Evolutionary conservation across 495 filamentous ascomycete species (phyloP), one percentile per base, ranked within the genome.

Genomic region (Xylaria grammica): DNA sequence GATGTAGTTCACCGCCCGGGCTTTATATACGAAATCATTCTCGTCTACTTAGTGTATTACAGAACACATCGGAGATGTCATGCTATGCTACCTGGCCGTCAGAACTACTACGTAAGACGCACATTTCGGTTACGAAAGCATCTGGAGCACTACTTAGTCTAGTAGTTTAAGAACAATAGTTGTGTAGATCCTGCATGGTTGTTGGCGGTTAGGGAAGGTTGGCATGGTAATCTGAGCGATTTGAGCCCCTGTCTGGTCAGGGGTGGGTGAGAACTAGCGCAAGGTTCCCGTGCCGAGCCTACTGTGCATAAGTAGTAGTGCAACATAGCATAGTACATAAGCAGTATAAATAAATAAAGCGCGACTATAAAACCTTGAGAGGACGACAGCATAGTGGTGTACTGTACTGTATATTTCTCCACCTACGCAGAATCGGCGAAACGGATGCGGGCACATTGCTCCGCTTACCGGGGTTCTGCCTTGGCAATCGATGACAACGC

Each of bases 151-250:
- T 36, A 36, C 5, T 45, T n/a, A 19, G 10, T 17, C 36, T 24
- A 58, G 6, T 20, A 22, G 15, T 9, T 11, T 4, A 58, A 6
- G 56, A 34, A 46, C 42, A 36, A 34, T 59, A 59, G 42, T 48
- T 26, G 27, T 36, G 56, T 36, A 59, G 56, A 59, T 59, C 56
- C 42, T 36, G 52, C 34, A 40, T 17, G 36, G 34, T 55, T 38
- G 52, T 38, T 55, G 13, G 20, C 54, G 27, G 22, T 44, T 42
- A 26, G 10, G 54, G 36, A 57, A 57, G 54, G 54, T 30, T 29
- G 38, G 36, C 7, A 13, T 30, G 24, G 24, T 45, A 45, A 38
- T 55, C 24, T 20, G 38, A 26, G 42, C 10, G 27, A 42, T 17
- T 17, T 19, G 4, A 10, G n/a, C 34, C 54, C 54, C 54, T 57